Base-by-base conservation (phyloP, 345 rosid species). In the Triadica sebifera region DNA sequence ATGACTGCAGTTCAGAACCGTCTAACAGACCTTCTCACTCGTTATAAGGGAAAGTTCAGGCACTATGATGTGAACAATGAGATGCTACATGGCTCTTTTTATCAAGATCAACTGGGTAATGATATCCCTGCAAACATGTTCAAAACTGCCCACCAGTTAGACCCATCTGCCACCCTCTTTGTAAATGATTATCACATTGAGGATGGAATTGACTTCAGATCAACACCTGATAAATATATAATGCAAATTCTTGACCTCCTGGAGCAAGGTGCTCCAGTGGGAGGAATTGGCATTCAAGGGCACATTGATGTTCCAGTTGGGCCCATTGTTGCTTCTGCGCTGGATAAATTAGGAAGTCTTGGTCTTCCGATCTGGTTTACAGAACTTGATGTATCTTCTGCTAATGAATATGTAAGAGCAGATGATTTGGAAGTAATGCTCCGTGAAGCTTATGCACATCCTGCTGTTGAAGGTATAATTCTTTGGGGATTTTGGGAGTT, bases 131-230 rank as follows among this genome's bases (percentile, higher is more conserved):
- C 85, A 0, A 67, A 78, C 55, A 91, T 91, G 98, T 94, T 92
- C 62, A 89, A 78, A 81, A 87, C 74, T 0, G 92, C 93, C 0
- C 76, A 87, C 46, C 86, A 89, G 80, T 82, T 92, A 39, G 98
- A 94, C 73, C 90, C 91, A 2, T 87, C 83, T 20, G 88, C 97
- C 6, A 72, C 79, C 69, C 86, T 94, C 11, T 93, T 92, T 72
- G 90, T 93, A 69, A 91, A 94, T 70, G 98, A 94, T 78, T 94
- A 94, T 75, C 98, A 94, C 47, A 82, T 89, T 20, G 98, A 93
- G 75, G 98, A 93, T 46, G 94, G 97, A 11, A 81, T 82, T 39
- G 99, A 91, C 81, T 51, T 86, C 12, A 86, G 84, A 75, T 90
- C 98, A 58, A 81, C 81, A 0, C 97, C 97, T 0, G 97, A 90